phyloP scores from a whole-genome alignment of 306 rosid species.

The Canavalia ensiformis region DNA sequence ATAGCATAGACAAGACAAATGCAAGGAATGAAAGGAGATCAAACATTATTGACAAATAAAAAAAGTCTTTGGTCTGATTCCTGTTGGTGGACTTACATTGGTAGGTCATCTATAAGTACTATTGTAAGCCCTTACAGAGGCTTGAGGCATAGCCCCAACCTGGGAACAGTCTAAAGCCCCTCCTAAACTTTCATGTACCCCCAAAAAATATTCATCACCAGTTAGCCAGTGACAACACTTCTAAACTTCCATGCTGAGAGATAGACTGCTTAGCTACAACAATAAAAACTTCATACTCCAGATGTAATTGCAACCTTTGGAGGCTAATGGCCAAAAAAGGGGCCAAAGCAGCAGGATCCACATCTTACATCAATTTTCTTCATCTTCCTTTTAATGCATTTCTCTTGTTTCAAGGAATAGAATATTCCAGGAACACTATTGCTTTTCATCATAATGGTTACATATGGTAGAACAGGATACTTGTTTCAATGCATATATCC shows the following conservation, averaged over 20 bases:
- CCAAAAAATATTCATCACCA: conserved; percentile 6
- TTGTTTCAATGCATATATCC: conserved; percentile 8
- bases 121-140: background rate
- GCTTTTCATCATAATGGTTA: conserved; percentile 21
- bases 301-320: background rate
- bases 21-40: conserved; percentile 20
- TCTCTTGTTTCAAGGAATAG: conserved; percentile 25
- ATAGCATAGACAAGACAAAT: background rate
- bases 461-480: background rate
- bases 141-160: background rate
- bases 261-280: conserved; percentile 11
- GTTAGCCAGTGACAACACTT: background rate
- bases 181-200: conserved; percentile 6
- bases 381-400: background rate
- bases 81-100: background rate
- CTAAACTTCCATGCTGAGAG: background rate
- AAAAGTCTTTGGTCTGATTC: background rate
- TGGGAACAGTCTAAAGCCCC: background rate
- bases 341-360: background rate
- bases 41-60: background rate
- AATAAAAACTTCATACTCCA: conserved; percentile 4
- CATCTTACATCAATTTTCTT: conserved; percentile 17
- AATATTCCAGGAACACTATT: conserved; percentile 13
- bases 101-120: background rate
- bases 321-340: background rate